Conservation (phyloP, 805 yeast species). For the Lachancea sp. region DNA sequence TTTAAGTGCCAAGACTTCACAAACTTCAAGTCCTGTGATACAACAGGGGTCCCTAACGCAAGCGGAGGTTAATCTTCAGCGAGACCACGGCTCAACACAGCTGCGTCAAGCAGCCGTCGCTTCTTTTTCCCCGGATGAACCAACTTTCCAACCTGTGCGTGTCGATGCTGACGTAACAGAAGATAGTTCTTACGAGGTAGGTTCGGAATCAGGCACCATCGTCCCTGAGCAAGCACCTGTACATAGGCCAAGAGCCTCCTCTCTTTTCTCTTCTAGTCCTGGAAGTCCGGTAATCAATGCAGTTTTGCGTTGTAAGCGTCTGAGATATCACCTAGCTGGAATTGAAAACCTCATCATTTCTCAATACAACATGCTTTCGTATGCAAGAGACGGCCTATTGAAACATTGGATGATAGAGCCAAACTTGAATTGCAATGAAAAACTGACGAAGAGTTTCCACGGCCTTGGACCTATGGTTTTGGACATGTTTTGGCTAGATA, state of each 20-base stretch:
- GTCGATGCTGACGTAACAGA: neutral
- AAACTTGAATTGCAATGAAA: constrained; percentile 11
- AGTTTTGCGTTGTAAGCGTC: constrained; percentile 6
- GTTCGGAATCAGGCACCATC: constrained; percentile 5
- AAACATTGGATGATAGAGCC: constrained; percentile 15
- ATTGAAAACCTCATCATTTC: constrained; percentile 7
- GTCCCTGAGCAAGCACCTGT: constrained; percentile 2
- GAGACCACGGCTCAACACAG: neutral
- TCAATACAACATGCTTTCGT: constrained; percentile 9
- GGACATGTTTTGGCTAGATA: constrained; percentile 25
- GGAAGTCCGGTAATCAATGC: constrained; percentile 1
- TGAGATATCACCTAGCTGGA: constrained; percentile 9
- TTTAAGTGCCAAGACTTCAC: constrained; percentile 5
- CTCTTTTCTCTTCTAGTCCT: constrained; percentile 8
- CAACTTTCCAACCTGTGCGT: neutral
- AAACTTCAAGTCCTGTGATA: neutral
- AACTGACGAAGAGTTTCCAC: constrained; percentile 13
- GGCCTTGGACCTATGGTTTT: constrained; percentile 12
- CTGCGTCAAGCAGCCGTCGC: constrained; percentile 1
- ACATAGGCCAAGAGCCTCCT: constrained; percentile 8
- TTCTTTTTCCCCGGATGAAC: neutral
- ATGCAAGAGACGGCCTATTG: constrained; percentile 8
- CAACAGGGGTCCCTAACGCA: neutral
- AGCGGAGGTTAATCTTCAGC: neutral
- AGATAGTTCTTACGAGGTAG: neutral